phyloP scores from a whole-genome alignment of 192 early-diverging fungal genomes.

The Linnemannia exigua region DNA sequence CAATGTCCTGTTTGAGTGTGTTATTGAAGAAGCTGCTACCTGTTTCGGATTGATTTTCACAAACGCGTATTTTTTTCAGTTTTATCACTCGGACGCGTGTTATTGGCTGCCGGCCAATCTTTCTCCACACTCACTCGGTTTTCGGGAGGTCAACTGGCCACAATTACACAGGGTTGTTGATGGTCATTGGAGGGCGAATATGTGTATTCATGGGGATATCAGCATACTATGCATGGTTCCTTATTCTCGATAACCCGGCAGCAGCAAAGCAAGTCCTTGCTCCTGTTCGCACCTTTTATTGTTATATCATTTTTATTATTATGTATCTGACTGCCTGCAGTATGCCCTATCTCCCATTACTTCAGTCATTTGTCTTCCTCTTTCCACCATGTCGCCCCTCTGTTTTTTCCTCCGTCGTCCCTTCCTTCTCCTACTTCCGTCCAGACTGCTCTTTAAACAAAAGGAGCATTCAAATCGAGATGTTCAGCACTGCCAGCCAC shows the following conservation, averaged over 20 bases:
- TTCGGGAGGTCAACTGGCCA: background rate
- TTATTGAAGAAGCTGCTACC: background rate
- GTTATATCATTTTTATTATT: too few species aligned
- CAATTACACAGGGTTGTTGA: too few species aligned
- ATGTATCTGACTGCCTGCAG: background rate
- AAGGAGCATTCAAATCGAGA: background rate
- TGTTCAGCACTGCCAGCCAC: background rate
- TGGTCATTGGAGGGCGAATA: too few species aligned
- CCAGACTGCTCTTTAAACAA: background rate
- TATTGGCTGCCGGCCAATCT: background rate
- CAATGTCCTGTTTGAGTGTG: too few species aligned
- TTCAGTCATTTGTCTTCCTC: too few species aligned
- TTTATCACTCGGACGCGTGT: background rate
- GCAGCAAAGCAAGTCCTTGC: background rate
- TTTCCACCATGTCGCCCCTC: background rate
- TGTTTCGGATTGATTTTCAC: slow-evolving; percentile 1
- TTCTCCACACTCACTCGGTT: background rate
- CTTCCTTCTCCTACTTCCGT: background rate
- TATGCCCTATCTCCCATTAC: background rate
- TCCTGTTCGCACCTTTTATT: background rate
- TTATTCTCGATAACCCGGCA: too few species aligned
- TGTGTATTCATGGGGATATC: too few species aligned
- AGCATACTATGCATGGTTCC: background rate
- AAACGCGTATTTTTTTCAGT: background rate
- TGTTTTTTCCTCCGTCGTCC: background rate